Evolutionary conservation across 257 asterid genomes (phyloP).

Genomic region (Haberlea rhodopensis): DNA sequence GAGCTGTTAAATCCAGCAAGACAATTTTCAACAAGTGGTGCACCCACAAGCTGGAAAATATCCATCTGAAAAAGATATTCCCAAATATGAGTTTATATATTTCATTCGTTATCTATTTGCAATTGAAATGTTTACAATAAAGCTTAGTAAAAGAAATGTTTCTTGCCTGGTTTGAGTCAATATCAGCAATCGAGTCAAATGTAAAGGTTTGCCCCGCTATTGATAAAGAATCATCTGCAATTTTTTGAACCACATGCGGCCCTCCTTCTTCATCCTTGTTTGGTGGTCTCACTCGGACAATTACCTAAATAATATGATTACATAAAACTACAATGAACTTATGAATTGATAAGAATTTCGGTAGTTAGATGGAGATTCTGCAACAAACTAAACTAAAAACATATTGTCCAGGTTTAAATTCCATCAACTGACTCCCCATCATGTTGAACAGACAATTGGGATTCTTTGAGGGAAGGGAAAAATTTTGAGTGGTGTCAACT

Average conservation of each 20-base stretch:
- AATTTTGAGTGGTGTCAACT: not conserved
- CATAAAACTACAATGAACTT: slow-evolving; percentile 6
- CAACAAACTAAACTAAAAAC: not conserved
- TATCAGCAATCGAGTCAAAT: slow-evolving; percentile 83
- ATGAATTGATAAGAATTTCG: not conserved
- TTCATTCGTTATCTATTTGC: slow-evolving; percentile 1
- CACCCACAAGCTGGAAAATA: slow-evolving; percentile 90
- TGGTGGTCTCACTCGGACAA: slow-evolving; percentile 90
- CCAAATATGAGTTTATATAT: slow-evolving; percentile 24
- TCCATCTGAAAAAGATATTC: slow-evolving; percentile 56
- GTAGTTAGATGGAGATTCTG: not conserved
- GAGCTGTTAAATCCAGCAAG: slow-evolving; percentile 98
- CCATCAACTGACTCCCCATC: not conserved
- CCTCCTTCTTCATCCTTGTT: slow-evolving; percentile 75
- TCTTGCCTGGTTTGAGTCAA: slow-evolving; percentile 78
- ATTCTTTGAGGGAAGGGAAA: not conserved
- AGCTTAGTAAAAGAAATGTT: slow-evolving; percentile 5
- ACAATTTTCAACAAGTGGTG: slow-evolving; percentile 92
- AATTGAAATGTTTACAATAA: not conserved
- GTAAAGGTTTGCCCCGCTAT: slow-evolving; percentile 77
- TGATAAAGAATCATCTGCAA: slow-evolving; percentile 64
- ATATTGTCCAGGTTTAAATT: not conserved
- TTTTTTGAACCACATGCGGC: slow-evolving; percentile 59
- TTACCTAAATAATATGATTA: slow-evolving; percentile 47
- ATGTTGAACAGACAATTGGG: not conserved